Percentiles rank a stretch among this genome's conserved stretches.
These are phyloP conservation scores for Ophiostoma ulmi DNA, from an alignment of 2,329 filamentous ascomycete species.

Conservation along the genomic window DNA sequence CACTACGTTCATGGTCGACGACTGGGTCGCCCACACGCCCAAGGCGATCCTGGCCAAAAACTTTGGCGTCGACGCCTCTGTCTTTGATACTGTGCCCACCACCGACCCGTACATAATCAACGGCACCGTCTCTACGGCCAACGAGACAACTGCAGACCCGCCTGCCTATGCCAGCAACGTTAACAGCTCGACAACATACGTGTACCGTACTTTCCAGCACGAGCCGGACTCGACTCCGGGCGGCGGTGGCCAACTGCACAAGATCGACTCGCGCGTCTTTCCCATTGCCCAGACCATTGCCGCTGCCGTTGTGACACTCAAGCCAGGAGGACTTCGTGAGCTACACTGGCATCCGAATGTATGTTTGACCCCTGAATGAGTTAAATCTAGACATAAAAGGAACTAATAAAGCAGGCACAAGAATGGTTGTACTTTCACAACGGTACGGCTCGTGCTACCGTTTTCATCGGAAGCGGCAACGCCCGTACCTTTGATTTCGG, in stretches of 20 bases:
- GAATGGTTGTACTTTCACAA: slow-evolving; percentile 69
- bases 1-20: slow-evolving; percentile 67
- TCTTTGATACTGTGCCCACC: slow-evolving; percentile 55
- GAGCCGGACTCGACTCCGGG: slow-evolving; percentile 36
- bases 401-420: slow-evolving; percentile 46
- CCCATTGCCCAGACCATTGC: slow-evolving; percentile 62
- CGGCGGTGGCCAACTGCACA: slow-evolving; percentile 48
- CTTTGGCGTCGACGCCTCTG: slow-evolving; percentile 56
- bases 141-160: slow-evolving; percentile 34
- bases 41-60: slow-evolving; percentile 60
- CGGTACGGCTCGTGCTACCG: slow-evolving; percentile 56
- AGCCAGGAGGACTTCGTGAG: slow-evolving; percentile 42
- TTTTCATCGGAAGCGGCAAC: slow-evolving; percentile 57
- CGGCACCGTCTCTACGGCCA: slow-evolving; percentile 45
- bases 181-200: slow-evolving; percentile 38
- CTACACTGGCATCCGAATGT: background rate
- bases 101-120: slow-evolving; percentile 58
- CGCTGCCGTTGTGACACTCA: slow-evolving; percentile 57
- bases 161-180: slow-evolving; percentile 17
- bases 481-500: slow-evolving; percentile 63
- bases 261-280: slow-evolving; percentile 64
- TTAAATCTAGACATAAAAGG: slow-evolving; percentile 32
- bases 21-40: slow-evolving; percentile 65
- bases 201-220: slow-evolving; percentile 56
- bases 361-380: background rate